Evolutionary conservation across 1,139 yeast genomes (phyloP).

Genomic region (Kurtzmaniella quercitrusa): DNA sequence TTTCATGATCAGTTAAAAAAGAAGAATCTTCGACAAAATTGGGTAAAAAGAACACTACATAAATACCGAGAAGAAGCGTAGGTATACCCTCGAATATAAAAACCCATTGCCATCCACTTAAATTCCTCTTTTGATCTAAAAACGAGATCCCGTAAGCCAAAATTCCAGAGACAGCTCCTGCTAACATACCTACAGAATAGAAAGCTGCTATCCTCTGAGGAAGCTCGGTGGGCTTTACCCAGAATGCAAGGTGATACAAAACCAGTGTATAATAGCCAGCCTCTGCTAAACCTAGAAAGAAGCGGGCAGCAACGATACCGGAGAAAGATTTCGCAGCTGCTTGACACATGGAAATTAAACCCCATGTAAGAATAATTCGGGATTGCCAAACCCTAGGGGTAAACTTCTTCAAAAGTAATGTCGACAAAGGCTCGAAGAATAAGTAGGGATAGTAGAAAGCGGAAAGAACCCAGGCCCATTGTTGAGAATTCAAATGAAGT

Average conservation of each 20-base stretch:
- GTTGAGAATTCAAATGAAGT: constrained; percentile 10
- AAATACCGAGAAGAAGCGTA: constrained; percentile 9
- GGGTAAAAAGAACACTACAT: constrained; percentile 10
- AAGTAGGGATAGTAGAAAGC: constrained; percentile 10
- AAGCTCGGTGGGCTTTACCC: constrained; percentile 13
- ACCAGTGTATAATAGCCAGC: constrained; percentile 20
- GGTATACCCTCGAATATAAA: constrained; percentile 16
- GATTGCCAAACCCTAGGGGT: constrained; percentile 10
- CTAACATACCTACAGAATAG: constrained; percentile 13
- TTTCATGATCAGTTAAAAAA: constrained; percentile 12
- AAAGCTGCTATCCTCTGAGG: constrained; percentile 13
- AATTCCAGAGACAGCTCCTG: constrained; percentile 14
- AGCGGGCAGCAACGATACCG: constrained; percentile 22
- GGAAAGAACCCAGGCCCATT: constrained; percentile 16
- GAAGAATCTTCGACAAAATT: constrained; percentile 12
- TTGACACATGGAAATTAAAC: constrained; percentile 11
- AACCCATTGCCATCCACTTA: constrained; percentile 16
- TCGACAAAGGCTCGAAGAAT: constrained; percentile 9
- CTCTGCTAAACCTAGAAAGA: constrained; percentile 25
- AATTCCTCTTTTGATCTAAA: constrained; percentile 6
- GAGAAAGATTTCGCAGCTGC: constrained; percentile 18
- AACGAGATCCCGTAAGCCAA: constrained; percentile 14
- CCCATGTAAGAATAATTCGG: constrained; percentile 12
- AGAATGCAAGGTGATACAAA: constrained; percentile 13
- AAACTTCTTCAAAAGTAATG: constrained; percentile 9